These are phyloP conservation scores for Penicillium desertorum DNA, from an alignment of 495 filamentous ascomycete genomes.

Conservation along the genomic window DNA sequence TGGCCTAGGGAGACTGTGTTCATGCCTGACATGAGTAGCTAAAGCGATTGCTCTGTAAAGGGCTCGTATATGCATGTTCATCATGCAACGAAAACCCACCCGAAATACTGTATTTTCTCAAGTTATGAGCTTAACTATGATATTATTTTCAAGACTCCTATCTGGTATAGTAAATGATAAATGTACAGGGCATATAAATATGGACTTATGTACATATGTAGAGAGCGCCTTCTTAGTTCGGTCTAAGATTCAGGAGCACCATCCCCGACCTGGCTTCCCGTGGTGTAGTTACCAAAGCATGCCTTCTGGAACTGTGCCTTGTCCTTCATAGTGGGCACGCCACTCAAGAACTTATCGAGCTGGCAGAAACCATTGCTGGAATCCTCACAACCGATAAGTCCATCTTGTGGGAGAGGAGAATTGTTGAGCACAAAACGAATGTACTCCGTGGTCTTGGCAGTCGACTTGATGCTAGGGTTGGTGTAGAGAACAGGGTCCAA, in stretches of 20 bases:
- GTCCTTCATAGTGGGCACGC: slow-evolving; percentile 22
- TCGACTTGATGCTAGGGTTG: slow-evolving; percentile 23
- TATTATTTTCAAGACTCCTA: neutral
- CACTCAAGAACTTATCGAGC: slow-evolving; percentile 26
- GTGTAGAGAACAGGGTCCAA: slow-evolving; percentile 29
- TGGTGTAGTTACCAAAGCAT: slow-evolving; percentile 32
- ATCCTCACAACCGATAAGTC: slow-evolving; percentile 29
- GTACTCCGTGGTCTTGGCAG: slow-evolving; percentile 20
- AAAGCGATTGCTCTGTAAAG: no score
- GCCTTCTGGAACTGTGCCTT: slow-evolving; percentile 28
- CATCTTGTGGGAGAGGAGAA: slow-evolving; percentile 30
- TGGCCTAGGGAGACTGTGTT: no score
- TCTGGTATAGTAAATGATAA: neutral
- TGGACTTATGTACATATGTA: neutral
- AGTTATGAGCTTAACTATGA: neutral
- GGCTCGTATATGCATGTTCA: neutral
- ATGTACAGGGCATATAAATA: neutral
- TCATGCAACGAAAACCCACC: no score
- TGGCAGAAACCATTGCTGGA: slow-evolving; percentile 34
- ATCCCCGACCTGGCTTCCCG: slow-evolving; percentile 32
- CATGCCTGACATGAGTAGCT: no score
- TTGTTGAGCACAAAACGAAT: slow-evolving; percentile 38
- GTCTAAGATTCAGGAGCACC: slow-evolving; percentile 23
- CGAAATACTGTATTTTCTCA: no score
- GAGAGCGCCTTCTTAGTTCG: neutral